A percentile compares a stretch with the other conserved stretches of the same genome.
Evolutionary conservation across 768 basidiomycete species (phyloP).

Genomic region (Thelephora aurantiotincta): DNA sequence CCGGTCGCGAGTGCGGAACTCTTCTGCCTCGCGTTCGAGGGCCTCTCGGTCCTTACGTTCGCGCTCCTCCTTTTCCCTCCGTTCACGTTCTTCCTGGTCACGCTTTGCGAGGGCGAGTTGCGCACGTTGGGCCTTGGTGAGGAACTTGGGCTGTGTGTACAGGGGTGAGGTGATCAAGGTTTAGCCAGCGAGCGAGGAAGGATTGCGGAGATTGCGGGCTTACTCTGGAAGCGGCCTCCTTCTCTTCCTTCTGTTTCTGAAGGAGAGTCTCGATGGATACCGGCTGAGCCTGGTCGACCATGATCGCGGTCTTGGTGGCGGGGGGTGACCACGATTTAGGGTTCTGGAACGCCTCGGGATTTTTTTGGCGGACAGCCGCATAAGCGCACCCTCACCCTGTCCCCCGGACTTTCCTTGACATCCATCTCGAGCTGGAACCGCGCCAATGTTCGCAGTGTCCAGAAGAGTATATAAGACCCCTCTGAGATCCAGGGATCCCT

Average conservation of each 20-base stretch:
- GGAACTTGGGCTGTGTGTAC: conserved; percentile 75
- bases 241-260: conserved; percentile 77
- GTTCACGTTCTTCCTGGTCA: conserved; percentile 64
- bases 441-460: no score
- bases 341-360: neutral
- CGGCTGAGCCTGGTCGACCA: conserved; percentile 46
- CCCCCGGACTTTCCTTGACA: neutral
- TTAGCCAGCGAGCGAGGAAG: neutral
- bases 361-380: neutral
- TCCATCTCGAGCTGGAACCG: neutral
- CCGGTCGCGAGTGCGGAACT: conserved; percentile 35
- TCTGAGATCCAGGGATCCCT: no score
- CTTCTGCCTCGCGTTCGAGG: conserved; percentile 67
- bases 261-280: conserved; percentile 82
- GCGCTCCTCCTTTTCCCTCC: conserved; percentile 52
- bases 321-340: neutral
- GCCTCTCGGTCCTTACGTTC: conserved; percentile 45
- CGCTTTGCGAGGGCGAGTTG: conserved; percentile 81
- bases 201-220: no score
- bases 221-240: conserved; percentile 84
- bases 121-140: conserved; percentile 85
- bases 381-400: neutral
- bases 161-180: conserved; percentile 2
- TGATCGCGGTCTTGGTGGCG: conserved; percentile 14
- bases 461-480: no score